phyloP scores from a whole-genome alignment of 2,329 filamentous ascomycete species.

The Monilinia fructicola region DNA sequence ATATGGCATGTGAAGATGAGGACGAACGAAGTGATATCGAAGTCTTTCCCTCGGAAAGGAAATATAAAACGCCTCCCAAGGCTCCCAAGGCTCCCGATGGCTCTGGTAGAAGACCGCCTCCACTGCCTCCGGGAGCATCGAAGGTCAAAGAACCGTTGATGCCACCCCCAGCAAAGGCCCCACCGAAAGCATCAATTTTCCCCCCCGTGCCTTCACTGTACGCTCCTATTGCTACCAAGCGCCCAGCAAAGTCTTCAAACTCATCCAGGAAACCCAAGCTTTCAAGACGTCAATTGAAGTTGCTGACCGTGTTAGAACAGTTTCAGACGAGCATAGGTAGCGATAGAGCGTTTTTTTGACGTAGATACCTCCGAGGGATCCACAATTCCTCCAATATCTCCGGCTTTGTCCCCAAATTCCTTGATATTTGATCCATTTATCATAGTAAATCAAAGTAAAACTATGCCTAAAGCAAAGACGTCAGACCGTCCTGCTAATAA shows the following conservation, averaged over 20 bases:
- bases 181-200: neutral
- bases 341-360: neutral
- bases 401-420: neutral
- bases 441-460: neutral
- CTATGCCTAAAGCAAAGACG: neutral
- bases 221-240: neutral
- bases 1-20: neutral
- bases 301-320: neutral
- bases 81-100: neutral
- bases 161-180: neutral
- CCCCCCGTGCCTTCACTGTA: neutral
- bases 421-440: neutral
- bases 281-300: neutral
- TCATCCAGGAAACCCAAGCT: neutral
- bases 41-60: neutral
- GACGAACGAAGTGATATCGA: slow-evolving; percentile 20
- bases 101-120: neutral
- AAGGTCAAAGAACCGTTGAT: neutral
- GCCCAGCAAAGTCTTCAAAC: neutral
- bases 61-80: neutral
- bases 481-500: too few relatives aligned
- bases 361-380: neutral
- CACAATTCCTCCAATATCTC: neutral
- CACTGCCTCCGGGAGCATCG: neutral
- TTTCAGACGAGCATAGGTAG: too few relatives aligned